Evolutionary conservation across 495 filamentous ascomycete species (phyloP), one percentile per base, ranked within the genome.

Genomic region (Penicillium diatomitis): DNA sequence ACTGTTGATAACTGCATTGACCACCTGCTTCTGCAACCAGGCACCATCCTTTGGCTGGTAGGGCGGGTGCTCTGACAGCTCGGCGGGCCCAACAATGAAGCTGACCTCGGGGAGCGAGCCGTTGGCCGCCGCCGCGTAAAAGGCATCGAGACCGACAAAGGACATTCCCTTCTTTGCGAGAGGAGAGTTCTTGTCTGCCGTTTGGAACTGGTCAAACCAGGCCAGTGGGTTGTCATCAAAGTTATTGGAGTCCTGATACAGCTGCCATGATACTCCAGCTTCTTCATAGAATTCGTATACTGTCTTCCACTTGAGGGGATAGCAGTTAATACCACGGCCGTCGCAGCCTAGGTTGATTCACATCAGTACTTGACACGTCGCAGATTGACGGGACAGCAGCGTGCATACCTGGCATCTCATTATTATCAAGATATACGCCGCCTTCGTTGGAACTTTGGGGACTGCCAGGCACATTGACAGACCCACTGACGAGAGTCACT

Each of bases 11-110:
- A 80, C 75, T 5, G 75, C 71, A 49, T 77, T 65, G 10, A 77
- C 70, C 7, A 80, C 62, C 52, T 77, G 55, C 63, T 78, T 71
- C 49, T 79, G 76, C 3, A 80, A 62, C 76, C 76, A 79, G n/a
- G 62, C 76, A 33, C 77, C 77, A 49, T 79, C 77, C 46, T 70
- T 75, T 3, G 76, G 76, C 49, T 63, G 58, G 53, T 76, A 77
- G 0, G 72, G 71, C 6, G 77, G 75, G 50, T 80, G 77, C 55
- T 79, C 76, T 0, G 71, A 75, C 29, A 79, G 58, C 49, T 78
- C 69, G 2, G 67, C 51, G 0, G 75, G 76, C 4, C 74, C 77
- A 44, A 79, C 67, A 40, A 80, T 75, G 52, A 73, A 77, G 43
- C 69, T 74, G 46, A 80, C 56, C 50, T 73, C 68, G 3, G 77